A percentile compares a stretch with the other conserved stretches of the same genome.
Conservation (phyloP, 331 rosid species). For the Erythrophleum ivorense region DNA sequence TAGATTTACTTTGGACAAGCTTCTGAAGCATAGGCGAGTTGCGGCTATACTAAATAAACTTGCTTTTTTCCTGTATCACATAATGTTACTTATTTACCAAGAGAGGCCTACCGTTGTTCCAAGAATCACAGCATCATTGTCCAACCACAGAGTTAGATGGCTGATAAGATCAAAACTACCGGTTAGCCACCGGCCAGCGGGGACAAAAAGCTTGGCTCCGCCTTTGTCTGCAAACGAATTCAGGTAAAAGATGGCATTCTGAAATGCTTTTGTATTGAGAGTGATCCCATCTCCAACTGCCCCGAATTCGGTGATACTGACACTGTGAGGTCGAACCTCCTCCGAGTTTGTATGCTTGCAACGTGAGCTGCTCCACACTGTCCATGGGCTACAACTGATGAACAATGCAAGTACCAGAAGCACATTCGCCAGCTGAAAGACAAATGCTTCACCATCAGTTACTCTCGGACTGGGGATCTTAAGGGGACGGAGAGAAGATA, state of each 20-base stretch:
- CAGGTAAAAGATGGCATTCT: slow-evolving; percentile 79
- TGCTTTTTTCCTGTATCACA: slow-evolving; percentile 5
- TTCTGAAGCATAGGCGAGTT: neutral
- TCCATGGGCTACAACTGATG: slow-evolving; percentile 57
- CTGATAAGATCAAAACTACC: slow-evolving; percentile 87
- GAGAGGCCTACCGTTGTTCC: slow-evolving; percentile 61
- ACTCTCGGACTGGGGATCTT: neutral
- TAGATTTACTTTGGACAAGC: slow-evolving; percentile 10
- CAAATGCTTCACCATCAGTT: slow-evolving; percentile 26
- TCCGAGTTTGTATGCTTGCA: slow-evolving; percentile 49
- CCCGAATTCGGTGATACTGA: slow-evolving; percentile 77
- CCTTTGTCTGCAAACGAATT: slow-evolving; percentile 76
- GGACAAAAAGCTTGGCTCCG: slow-evolving; percentile 88
- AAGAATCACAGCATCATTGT: slow-evolving; percentile 69
- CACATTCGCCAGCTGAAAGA: slow-evolving; percentile 63
- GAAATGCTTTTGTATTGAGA: slow-evolving; percentile 81
- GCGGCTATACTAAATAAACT: slow-evolving; percentile 15
- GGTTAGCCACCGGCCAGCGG: slow-evolving; percentile 80
- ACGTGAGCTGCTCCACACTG: slow-evolving; percentile 60
- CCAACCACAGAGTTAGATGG: slow-evolving; percentile 76
- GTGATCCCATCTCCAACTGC: slow-evolving; percentile 84
- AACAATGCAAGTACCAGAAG: slow-evolving; percentile 62
- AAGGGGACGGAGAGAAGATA: neutral
- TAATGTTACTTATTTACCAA: slow-evolving; percentile 15
- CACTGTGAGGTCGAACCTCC: slow-evolving; percentile 72